A percentile compares a stretch with the other conserved stretches of the same genome.
These are phyloP conservation scores for Fusarium mundagurra DNA, from an alignment of 2,329 filamentous ascomycete genomes.

Conservation along the genomic window DNA sequence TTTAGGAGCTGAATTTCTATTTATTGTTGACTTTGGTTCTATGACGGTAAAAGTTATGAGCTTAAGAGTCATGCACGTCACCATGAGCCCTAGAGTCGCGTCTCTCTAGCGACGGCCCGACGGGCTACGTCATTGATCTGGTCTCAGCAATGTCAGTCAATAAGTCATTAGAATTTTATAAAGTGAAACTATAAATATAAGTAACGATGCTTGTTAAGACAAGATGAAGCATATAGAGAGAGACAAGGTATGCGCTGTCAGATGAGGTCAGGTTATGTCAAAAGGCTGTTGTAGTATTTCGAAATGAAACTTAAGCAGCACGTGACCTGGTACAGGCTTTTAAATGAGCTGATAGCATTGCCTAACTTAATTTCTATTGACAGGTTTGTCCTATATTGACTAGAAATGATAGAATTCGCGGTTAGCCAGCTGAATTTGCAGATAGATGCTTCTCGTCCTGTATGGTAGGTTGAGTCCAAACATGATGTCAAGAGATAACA, in stretches of 20 bases:
- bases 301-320: neutral
- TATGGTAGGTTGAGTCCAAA: fast-evolving
- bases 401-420: neutral
- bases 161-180: fast-evolving
- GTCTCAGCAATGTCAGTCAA: neutral
- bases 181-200: fast-evolving
- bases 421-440: fast-evolving
- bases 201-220: fast-evolving
- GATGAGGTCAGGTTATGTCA: neutral
- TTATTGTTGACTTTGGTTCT: neutral
- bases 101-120: conserved; percentile 7
- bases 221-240: neutral
- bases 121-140: neutral
- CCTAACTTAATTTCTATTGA: neutral
- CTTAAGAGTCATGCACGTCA: conserved; percentile 18
- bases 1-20: too few relatives aligned
- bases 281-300: fast-evolving
- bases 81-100: conserved; percentile 13
- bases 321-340: neutral
- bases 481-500: neutral
- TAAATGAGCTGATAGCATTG: neutral
- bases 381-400: neutral
- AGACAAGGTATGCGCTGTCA: too few relatives aligned
- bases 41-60: neutral
- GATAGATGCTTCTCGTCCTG: neutral